Evolutionary conservation across 352 stramenopile species (phyloP).

Genomic region (Pythium pyrilobum): DNA sequence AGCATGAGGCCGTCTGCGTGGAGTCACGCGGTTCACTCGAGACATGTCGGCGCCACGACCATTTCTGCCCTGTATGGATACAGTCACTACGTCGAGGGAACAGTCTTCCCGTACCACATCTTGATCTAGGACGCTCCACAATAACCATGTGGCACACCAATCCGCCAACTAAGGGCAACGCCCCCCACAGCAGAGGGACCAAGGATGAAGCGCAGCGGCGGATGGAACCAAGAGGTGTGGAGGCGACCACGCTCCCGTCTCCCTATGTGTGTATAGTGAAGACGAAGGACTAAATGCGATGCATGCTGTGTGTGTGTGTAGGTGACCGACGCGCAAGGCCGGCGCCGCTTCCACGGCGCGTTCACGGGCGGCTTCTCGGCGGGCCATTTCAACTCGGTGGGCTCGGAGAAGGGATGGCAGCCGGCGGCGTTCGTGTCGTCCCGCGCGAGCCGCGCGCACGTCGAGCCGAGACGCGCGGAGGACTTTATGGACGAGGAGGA

Average conservation of each 20-base stretch:
- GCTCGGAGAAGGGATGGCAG: conserved; percentile 85
- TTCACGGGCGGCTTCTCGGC: conserved; percentile 93
- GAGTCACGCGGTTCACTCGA: too few species aligned
- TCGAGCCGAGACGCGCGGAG: conserved; percentile 60
- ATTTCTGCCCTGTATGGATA: too few species aligned
- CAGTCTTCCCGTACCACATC: too few species aligned
- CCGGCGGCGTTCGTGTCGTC: conserved; percentile 83
- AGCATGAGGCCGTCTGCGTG: too few species aligned
- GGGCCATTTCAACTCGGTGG: conserved; percentile 94
- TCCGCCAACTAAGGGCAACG: neutral
- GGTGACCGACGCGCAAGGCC: conserved; percentile 69
- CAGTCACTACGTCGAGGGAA: too few species aligned
- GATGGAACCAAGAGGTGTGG: conserved; percentile 57
- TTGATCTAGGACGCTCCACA: too few species aligned
- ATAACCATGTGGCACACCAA: neutral
- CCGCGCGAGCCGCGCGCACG: conserved; percentile 24
- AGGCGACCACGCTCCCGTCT: too few species aligned
- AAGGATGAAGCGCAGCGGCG: conserved; percentile 39
- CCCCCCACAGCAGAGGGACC: neutral
- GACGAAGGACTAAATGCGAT: too few species aligned
- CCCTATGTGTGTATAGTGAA: too few species aligned
- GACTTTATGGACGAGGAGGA: conserved; percentile 96
- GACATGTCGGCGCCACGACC: too few species aligned
- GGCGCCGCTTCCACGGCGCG: conserved; percentile 88
- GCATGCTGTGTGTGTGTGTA: conserved; percentile 7